Base-by-base conservation (phyloP, 441 rosid genomes). In the Daphne laureola region DNA sequence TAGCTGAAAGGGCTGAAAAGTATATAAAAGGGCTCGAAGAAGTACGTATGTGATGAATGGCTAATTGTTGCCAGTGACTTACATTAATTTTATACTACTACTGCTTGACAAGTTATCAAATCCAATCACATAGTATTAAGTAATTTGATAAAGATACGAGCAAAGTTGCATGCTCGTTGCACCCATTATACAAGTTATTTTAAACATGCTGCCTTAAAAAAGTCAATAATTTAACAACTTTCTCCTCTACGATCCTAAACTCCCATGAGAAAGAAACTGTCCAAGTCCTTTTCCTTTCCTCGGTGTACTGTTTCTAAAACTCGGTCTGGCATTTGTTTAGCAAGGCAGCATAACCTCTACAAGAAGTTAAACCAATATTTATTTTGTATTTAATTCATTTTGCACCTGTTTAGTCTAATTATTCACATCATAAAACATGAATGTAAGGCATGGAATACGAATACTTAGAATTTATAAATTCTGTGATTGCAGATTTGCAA, bases 1-100 rank as follows among this genome's bases (percentile, higher is more conserved):
- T 73, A 61, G 75, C 82, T 38, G 77, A 79, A 65, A 86, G 69
- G 69, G 97, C 95, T 36, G 97, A 90, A 74, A 90, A 82, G 53
- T 94, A 78, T 64, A 61, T 75, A 46, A 90, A 76, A 71, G 84
- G 78, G 69, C 95, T 94, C 53, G 97, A 87, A 41, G 73, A 75
- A 70, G 99, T 82, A 72, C 73, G 87, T 78, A 27, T 57, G 62
- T 35, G 52, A 18, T 49, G 14, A 11, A 53, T 43, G 25, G 12
- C 11, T 36, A n/a, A 4, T 36, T 15, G 13, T 52, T 52, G 55
- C 16, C 38, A 9, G 38, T 31, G 38, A 31, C 11, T 31, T 31
- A 4, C 11, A 9, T 31, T 31, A 6, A 9, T 31, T 31, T 9
- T 31, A 31, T 9, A 3, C 2, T 21, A 21, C 25, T 31, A 31